Evolutionary conservation across 129 eudicot genomes (phyloP), one percentile per base, ranked within the genome.

Genomic region (Saussurea involucrata): DNA sequence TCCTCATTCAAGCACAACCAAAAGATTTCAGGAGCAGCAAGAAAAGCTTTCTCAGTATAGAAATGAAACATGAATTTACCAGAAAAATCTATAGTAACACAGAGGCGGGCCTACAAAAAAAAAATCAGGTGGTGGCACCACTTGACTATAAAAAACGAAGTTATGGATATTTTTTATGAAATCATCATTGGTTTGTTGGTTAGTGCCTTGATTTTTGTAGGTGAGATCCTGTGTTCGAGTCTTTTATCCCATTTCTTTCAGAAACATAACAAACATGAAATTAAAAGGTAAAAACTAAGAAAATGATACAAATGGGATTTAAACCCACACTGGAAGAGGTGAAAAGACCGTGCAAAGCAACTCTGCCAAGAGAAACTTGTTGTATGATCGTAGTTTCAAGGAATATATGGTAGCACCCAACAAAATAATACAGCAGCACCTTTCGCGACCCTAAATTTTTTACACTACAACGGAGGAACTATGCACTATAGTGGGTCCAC

Each of bases 1-100:
- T 74, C 78, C 78, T 34, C 89, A 66, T 68, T 71, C 76, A 80
- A 76, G 76, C 66, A 71, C 61, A 68, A 67, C 71, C 58, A 68
- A 53, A 66, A 72, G 79, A 69, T 66, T 46, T 46, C 64, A 82
- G 57, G 46, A 61, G 57, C 75, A 84, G 61, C 33, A 33, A 73
- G 37, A 72, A 34, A 17, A 20, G 42, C 75, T 37, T 44, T 63
- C 33, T 75, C 57, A 75, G 66, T 72, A 68, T 24, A 63, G 42
- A 55, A 73, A 64, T 69, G 49, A 68, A 60, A 60, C 53, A 80
- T 42, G 60, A 74, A 34, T 24, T 53, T 37, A 67, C 24, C 66
- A 42, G 28, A 58, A 72, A 21, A 44, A 33, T 28, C n/a, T 33
- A 57, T 27, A 37, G 24, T 32, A 71, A 55, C 64, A 36, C 40